A percentile compares a stretch with the other conserved stretches of the same genome.
Evolutionary conservation across 768 basidiomycete species (phyloP).

Genomic region (Termitomyces sp.): DNA sequence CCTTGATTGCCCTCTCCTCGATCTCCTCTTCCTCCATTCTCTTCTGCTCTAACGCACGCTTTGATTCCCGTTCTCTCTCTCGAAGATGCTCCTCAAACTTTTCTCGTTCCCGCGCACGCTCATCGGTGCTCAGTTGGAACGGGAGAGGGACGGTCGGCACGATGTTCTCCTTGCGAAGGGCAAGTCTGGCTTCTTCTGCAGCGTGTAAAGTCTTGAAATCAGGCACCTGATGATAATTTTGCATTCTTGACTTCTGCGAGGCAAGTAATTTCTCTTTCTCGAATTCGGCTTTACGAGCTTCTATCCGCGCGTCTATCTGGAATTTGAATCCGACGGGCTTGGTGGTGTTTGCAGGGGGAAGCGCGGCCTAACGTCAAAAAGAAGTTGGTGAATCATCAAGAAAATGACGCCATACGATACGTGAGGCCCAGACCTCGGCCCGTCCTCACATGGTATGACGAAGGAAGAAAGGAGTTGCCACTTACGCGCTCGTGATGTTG

Average conservation of each 20-base stretch:
- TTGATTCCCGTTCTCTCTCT: slow-evolving; percentile 54
- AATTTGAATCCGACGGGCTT: slow-evolving; percentile 55
- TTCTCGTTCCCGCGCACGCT: slow-evolving; percentile 59
- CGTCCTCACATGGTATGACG: slow-evolving; percentile 12
- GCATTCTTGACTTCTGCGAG: slow-evolving; percentile 19
- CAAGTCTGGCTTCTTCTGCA: slow-evolving; percentile 40
- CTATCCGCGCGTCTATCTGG: slow-evolving; percentile 46
- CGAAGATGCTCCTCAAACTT: slow-evolving; percentile 59
- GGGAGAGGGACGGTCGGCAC: slow-evolving; percentile 48
- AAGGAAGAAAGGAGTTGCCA: slow-evolving; percentile 8
- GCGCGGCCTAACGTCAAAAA: slow-evolving; percentile 10
- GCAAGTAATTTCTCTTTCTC: slow-evolving; percentile 28
- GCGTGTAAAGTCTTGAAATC: slow-evolving; percentile 58
- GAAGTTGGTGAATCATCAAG: slow-evolving; percentile 6
- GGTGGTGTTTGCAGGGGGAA: slow-evolving; percentile 34
- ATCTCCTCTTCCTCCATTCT: slow-evolving; percentile 47
- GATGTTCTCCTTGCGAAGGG: slow-evolving; percentile 45
- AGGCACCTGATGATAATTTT: slow-evolving; percentile 29
- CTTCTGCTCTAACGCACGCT: slow-evolving; percentile 45
- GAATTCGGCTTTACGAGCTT: slow-evolving; percentile 41
- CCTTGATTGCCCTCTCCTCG: slow-evolving; percentile 61
- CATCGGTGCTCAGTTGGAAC: slow-evolving; percentile 51
- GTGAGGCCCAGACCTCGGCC: not conserved
- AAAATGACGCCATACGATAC: slow-evolving; percentile 10
- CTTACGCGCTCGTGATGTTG: slow-evolving; percentile 17